phyloP scores from a whole-genome alignment of 352 stramenopile genomes.

The Phytophthora europaea region DNA sequence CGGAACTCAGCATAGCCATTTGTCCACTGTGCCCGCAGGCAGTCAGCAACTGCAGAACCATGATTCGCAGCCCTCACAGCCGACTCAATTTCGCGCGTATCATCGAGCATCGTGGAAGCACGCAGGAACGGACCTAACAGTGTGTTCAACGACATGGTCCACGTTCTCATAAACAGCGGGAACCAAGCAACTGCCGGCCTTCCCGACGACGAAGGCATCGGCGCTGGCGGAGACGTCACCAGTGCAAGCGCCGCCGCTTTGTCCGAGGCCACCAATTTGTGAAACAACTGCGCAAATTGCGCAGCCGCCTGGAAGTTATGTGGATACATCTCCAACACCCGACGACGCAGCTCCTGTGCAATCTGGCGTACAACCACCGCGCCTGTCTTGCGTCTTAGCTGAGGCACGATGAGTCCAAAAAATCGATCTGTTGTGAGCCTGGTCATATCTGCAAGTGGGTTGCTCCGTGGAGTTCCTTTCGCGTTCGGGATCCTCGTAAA shows the following conservation, averaged over 20 bases:
- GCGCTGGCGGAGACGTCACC: slow-evolving; percentile 37
- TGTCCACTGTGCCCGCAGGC: slow-evolving; percentile 62
- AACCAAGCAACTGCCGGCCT: slow-evolving; percentile 48
- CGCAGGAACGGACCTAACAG: slow-evolving; percentile 75
- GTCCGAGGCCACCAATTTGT: slow-evolving; percentile 50
- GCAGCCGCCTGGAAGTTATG: slow-evolving; percentile 58
- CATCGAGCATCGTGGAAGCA: slow-evolving; percentile 73
- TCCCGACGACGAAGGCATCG: slow-evolving; percentile 17
- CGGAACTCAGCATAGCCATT: slow-evolving; percentile 52
- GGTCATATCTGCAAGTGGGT: slow-evolving; percentile 14
- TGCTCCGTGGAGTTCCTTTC: slow-evolving; percentile 16
- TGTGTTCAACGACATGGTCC: slow-evolving; percentile 65
- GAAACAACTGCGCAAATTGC: slow-evolving; percentile 48
- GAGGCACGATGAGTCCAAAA: slow-evolving; percentile 45
- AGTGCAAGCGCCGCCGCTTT: slow-evolving; percentile 49
- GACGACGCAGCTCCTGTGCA: slow-evolving; percentile 54
- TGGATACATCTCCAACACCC: slow-evolving; percentile 63
- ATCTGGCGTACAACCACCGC: slow-evolving; percentile 45
- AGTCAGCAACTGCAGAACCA: slow-evolving; percentile 32
- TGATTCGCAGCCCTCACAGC: slow-evolving; percentile 35
- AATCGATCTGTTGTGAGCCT: slow-evolving; percentile 42
- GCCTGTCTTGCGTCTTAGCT: slow-evolving; percentile 26
- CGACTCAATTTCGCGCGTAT: slow-evolving; percentile 58
- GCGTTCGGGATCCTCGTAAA: slow-evolving; percentile 75
- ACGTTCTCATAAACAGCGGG: slow-evolving; percentile 50